A percentile compares a stretch with the other conserved stretches of the same genome.
Conservation (phyloP, 2,329 filamentous ascomycete genomes). For the Ophiostoma sp. region DNA sequence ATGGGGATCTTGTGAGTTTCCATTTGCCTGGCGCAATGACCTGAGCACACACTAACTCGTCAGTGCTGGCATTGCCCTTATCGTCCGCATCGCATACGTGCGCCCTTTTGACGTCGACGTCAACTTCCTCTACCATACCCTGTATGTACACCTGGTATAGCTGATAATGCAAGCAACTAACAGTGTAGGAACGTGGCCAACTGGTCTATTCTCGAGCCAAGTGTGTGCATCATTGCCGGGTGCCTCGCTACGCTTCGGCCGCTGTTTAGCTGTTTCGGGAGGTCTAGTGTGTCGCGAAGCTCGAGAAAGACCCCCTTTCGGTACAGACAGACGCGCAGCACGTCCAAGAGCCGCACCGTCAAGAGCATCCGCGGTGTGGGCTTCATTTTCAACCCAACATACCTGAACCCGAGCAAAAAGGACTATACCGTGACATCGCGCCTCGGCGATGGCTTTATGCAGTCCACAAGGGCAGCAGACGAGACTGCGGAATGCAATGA, state of each 20-base stretch:
- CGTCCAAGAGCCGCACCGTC: constrained; percentile 15
- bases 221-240: constrained; percentile 37
- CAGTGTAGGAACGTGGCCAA: constrained; percentile 34
- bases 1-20: constrained; percentile 45
- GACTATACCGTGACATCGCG: not conserved
- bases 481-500: constrained; percentile 10
- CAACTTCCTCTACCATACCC: constrained; percentile 33
- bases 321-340: constrained; percentile 9
- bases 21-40: not conserved
- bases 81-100: constrained; percentile 37
- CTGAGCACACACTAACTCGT: constrained; percentile 20
- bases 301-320: constrained; percentile 8
- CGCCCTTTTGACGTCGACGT: constrained; percentile 29
- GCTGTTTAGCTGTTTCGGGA: constrained; percentile 25
- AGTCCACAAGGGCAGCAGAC: not conserved
- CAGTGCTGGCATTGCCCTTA: constrained; percentile 38
- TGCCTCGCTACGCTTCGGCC: constrained; percentile 31
- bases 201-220: constrained; percentile 38
- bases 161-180: not conserved
- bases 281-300: not conserved
- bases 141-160: constrained; percentile 29
- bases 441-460: not conserved
- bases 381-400: constrained; percentile 7
- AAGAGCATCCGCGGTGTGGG: constrained; percentile 10
- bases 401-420: not conserved